Conservation (phyloP, 805 yeast species). For the Ogataea nonfermentans region DNA sequence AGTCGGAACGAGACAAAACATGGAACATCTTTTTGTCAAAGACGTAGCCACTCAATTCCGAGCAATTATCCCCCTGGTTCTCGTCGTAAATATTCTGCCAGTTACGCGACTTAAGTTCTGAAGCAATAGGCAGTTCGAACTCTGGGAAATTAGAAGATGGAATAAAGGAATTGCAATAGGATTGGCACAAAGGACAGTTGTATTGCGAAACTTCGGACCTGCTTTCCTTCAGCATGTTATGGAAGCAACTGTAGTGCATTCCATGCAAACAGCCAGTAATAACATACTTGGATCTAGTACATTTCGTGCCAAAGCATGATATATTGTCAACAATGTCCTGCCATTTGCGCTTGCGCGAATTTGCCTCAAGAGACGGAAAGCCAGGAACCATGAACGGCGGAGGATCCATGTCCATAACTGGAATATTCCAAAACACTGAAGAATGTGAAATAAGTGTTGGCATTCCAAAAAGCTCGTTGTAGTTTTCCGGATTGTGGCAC, state of each 20-base stretch:
- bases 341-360: constrained; percentile 16
- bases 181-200: constrained; percentile 52
- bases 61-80: constrained; percentile 31
- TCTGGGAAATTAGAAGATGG: constrained; percentile 40
- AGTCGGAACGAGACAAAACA: constrained; percentile 23
- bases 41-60: constrained; percentile 26
- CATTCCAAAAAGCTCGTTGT: constrained; percentile 52
- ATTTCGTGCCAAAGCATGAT: constrained; percentile 29
- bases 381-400: constrained; percentile 27
- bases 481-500: constrained; percentile 53
- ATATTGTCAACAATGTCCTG: constrained; percentile 27
- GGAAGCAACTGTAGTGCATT: constrained; percentile 47
- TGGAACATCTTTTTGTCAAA: constrained; percentile 30
- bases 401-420: constrained; percentile 33
- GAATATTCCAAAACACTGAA: constrained; percentile 50
- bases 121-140: constrained; percentile 24
- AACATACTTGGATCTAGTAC: constrained; percentile 32
- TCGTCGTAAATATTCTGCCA: constrained; percentile 29
- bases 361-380: constrained; percentile 7
- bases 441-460: constrained; percentile 49
- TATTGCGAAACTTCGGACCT: constrained; percentile 23
- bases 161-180: constrained; percentile 42
- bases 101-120: constrained; percentile 12
- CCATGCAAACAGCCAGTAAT: constrained; percentile 52
- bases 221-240: constrained; percentile 29